Percentiles rank a stretch among this genome's conserved stretches.
Evolutionary conservation across 2,329 filamentous ascomycete species (phyloP).

Genomic region (Phaeosphaeriaceae sp.): DNA sequence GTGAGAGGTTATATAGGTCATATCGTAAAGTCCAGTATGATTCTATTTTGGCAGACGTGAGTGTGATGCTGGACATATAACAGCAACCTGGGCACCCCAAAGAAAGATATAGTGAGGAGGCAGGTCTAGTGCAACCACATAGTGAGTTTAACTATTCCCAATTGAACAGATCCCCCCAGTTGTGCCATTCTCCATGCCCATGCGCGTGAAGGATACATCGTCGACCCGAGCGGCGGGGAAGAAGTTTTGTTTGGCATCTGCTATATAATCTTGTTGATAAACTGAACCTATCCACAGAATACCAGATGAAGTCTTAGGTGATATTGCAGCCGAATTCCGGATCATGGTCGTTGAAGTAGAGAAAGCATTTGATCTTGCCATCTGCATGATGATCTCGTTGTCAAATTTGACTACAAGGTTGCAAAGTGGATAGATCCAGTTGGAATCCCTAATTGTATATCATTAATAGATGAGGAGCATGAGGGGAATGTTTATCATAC

Average conservation of each 20-base stretch:
- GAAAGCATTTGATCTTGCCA: not conserved
- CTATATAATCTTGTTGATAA: not conserved
- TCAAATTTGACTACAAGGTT: slow-evolving; percentile 1
- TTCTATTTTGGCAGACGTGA: no score
- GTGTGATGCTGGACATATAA: no score
- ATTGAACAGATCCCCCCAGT: no score
- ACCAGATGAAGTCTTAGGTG: not conserved
- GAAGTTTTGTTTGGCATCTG: not conserved
- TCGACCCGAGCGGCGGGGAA: not conserved
- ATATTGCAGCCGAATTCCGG: not conserved
- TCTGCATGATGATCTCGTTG: not conserved
- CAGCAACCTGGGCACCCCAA: no score
- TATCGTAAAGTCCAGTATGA: no score
- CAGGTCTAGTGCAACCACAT: no score
- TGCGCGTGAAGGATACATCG: not conserved
- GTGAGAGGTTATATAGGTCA: no score
- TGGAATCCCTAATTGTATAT: not conserved
- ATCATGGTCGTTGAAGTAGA: not conserved
- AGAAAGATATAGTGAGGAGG: no score
- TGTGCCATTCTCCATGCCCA: no score
- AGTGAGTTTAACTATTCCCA: no score
- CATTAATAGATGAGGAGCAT: not conserved
- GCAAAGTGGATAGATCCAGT: not conserved
- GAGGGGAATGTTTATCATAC: not conserved
- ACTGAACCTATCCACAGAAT: not conserved